Base-by-base conservation (phyloP, 768 basidiomycete species). In the Termitomyces sp. region DNA sequence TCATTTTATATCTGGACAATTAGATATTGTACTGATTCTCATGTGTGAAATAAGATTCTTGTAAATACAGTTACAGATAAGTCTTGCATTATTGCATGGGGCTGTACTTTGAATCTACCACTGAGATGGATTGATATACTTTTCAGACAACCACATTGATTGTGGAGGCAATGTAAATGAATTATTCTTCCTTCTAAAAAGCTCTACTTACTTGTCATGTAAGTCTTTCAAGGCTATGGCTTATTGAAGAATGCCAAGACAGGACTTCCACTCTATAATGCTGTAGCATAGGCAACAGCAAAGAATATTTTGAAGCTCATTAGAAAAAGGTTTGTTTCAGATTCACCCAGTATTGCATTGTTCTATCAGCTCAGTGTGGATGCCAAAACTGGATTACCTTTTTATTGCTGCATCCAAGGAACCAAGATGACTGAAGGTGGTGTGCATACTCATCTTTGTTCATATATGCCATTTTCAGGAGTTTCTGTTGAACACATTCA, bases 201-300 rank as follows among this genome's bases (percentile, higher is more conserved):
- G n/a, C n/a, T n/a, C n/a, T n/a, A n/a, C n/a, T n/a, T n/a, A n/a
- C n/a, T n/a, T n/a, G n/a, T n/a, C n/a, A n/a, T n/a, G n/a, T n/a
- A n/a, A n/a, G n/a, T n/a, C n/a, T n/a, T n/a, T n/a, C n/a, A n/a
- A n/a, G n/a, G n/a, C n/a, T n/a, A n/a, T n/a, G n/a, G n/a, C n/a
- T n/a, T n/a, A n/a, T n/a, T n/a, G n/a, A n/a, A n/a, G n/a, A n/a
- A n/a, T n/a, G n/a, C n/a, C n/a, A n/a, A n/a, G 9, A 66, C 73
- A 0, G 58, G 62, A 0, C 40, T 55, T 0, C 68, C 71, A 12
- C 60, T 77, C 0, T 76, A 74, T 56, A 71, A 63, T 47, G 16
- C 53, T 1, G 44, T 58, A 14, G 63, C 63, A 3, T 77, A 72
- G 73, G 61, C 64, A 0, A 9, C 9, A 8, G 38, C 38, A 1